These are phyloP conservation scores for Aspergillus tubingensis DNA, from an alignment of 2,329 filamentous ascomycete species.

Conservation along the genomic window DNA sequence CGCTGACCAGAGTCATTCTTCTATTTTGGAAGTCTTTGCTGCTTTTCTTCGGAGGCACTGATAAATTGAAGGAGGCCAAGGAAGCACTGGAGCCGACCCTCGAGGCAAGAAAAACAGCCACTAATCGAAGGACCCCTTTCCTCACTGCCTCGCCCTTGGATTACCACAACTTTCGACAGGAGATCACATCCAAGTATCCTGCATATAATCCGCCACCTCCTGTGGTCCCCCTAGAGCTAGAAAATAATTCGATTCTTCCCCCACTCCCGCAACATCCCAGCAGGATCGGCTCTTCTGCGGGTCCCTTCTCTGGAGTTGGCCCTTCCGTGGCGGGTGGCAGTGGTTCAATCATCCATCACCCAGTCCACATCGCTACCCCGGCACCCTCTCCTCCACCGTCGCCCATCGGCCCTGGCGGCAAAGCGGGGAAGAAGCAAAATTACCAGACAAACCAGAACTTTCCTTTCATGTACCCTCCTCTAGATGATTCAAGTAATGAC, in stretches of 20 bases:
- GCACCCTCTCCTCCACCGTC: constrained; percentile 94
- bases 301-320: constrained; percentile 60
- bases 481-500: constrained; percentile 85
- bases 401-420: constrained; percentile 77
- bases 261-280: constrained; percentile 75
- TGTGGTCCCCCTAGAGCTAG: constrained; percentile 79
- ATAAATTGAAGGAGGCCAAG: constrained; percentile 74
- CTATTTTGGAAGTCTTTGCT: constrained; percentile 91
- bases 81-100: constrained; percentile 60
- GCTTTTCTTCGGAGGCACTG: constrained; percentile 77
- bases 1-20: constrained; percentile 71
- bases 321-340: constrained; percentile 48
- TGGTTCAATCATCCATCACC: constrained; percentile 84
- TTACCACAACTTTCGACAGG: constrained; percentile 93
- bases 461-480: constrained; percentile 92
- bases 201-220: constrained; percentile 89
- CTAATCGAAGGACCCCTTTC: constrained; percentile 66
- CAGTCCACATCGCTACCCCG: constrained; percentile 97
- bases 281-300: constrained; percentile 61
- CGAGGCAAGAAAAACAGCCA: constrained; percentile 48
- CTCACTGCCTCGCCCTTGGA: constrained; percentile 94
- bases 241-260: constrained; percentile 87
- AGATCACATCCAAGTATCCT: constrained; percentile 96
- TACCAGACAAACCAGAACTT: constrained; percentile 99
- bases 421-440: constrained; percentile 96